These are phyloP conservation scores for Chlorociboria aeruginascens DNA, from an alignment of 495 filamentous ascomycete genomes.

Conservation along the genomic window DNA sequence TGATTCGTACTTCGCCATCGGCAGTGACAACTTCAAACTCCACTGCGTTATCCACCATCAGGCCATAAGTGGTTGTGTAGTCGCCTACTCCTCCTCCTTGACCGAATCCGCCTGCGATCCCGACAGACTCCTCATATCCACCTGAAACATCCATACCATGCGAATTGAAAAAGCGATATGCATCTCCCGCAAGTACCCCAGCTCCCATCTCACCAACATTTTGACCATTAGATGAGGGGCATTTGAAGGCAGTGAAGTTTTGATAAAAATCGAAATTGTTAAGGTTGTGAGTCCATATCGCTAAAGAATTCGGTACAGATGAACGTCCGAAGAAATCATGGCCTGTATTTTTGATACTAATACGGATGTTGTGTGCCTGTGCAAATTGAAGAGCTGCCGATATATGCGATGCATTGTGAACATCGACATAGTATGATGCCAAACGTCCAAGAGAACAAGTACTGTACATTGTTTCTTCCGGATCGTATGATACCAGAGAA, in stretches of 20 bases:
- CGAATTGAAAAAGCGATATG: constrained; percentile 8
- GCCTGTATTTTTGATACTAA: constrained; percentile 29
- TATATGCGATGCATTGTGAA: constrained; percentile 8
- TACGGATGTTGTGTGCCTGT: background rate
- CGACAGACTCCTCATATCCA: constrained; percentile 17
- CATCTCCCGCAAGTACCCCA: constrained; percentile 18
- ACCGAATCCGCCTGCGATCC: constrained; percentile 38
- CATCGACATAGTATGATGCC: background rate
- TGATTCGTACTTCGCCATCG: constrained; percentile 34
- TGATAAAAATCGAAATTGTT: constrained; percentile 32
- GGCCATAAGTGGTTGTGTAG: constrained; percentile 39
- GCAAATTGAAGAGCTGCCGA: constrained; percentile 2
- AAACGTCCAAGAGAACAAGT: background rate
- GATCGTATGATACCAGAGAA: background rate
- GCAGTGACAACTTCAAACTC: constrained; percentile 48
- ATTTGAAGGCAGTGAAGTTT: constrained; percentile 9
- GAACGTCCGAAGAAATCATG: constrained; percentile 42
- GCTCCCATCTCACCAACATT: constrained; percentile 21
- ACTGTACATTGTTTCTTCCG: background rate
- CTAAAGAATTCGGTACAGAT: constrained; percentile 31
- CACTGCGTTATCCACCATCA: constrained; percentile 49
- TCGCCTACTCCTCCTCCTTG: constrained; percentile 48
- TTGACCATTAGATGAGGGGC: constrained; percentile 12
- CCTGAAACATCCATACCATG: constrained; percentile 16
- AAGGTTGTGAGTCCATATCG: constrained; percentile 40